phyloP scores from a whole-genome alignment of 306 rosid species.

The Cucumis sativus region DNA sequence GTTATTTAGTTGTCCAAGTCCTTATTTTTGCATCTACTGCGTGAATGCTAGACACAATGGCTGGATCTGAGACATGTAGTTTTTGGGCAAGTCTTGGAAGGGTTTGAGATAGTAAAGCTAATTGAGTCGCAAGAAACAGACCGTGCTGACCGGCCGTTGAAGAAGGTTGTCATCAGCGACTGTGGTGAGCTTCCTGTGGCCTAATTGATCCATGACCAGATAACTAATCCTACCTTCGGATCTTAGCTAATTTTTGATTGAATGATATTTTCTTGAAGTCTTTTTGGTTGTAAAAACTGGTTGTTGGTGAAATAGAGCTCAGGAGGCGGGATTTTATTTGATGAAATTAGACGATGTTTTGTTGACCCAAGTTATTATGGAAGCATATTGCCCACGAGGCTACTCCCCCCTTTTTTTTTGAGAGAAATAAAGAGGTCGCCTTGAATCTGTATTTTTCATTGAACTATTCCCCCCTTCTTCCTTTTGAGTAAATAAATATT shows the following conservation, averaged over 20 bases:
- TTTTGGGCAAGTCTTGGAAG: constrained; percentile 98
- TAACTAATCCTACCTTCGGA: background rate
- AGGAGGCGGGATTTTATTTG: background rate
- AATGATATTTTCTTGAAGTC: constrained; percentile 6
- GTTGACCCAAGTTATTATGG: background rate
- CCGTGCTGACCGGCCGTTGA: constrained; percentile 85
- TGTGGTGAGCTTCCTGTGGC: constrained; percentile 82
- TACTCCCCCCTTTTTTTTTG: background rate
- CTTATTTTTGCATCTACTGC: constrained; percentile 6
- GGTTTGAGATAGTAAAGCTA: constrained; percentile 60
- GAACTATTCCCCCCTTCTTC: background rate
- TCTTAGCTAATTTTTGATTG: constrained; percentile 5
- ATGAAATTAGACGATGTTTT: background rate
- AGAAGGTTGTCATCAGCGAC: constrained; percentile 72
- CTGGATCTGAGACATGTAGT: constrained; percentile 90
- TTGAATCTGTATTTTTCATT: background rate
- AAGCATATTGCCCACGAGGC: background rate
- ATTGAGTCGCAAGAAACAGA: constrained; percentile 84
- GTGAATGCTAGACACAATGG: constrained; percentile 77
- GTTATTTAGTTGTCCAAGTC: background rate
- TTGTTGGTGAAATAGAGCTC: constrained; percentile 6
- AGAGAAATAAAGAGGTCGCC: background rate
- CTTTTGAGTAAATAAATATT: background rate
- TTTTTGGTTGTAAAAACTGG: background rate
- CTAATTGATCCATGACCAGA: constrained; percentile 16